Percentiles rank a stretch among this genome's conserved stretches.
Conservation (phyloP, 495 filamentous ascomycete genomes). For the Penicillium canescens region DNA sequence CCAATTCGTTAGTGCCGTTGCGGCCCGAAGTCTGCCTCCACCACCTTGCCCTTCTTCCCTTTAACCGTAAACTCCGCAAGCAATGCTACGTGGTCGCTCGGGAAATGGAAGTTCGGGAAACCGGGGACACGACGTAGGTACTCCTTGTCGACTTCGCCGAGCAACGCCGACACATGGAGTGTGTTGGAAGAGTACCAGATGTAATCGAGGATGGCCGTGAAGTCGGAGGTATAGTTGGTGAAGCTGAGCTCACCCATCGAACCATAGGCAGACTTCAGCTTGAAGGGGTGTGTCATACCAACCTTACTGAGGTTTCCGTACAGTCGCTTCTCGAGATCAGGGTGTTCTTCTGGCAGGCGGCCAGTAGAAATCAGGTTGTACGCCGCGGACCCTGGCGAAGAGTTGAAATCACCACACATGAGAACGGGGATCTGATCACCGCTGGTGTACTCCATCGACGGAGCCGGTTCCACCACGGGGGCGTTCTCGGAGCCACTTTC, state of each 20-base stretch:
- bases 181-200: conserved; percentile 95
- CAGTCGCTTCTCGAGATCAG: conserved; percentile 67
- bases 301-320: conserved; percentile 92
- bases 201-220: conserved; percentile 90
- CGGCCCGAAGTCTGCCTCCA: conserved; percentile 63
- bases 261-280: conserved; percentile 82
- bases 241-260: conserved; percentile 80
- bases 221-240: conserved; percentile 93
- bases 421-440: conserved; percentile 87
- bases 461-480: conserved; percentile 53
- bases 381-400: conserved; percentile 76
- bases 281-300: conserved; percentile 93
- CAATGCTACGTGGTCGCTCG: conserved; percentile 92
- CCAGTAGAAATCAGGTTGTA: conserved; percentile 85
- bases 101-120: conserved; percentile 97
- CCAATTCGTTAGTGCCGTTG: conserved; percentile 51
- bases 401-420: conserved; percentile 96
- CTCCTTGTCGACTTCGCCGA: conserved; percentile 87
- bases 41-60: conserved; percentile 78
- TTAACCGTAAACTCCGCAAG: conserved; percentile 92
- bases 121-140: conserved; percentile 90
- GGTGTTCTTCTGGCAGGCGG: conserved; percentile 66
- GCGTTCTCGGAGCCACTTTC: conserved; percentile 56
- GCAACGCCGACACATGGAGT: conserved; percentile 79
- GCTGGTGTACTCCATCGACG: conserved; percentile 75